Evolutionary conservation across 1,139 yeast genomes (phyloP), one percentile per base, ranked within the genome.

Genomic region (Wickerhamomyces sp.): DNA sequence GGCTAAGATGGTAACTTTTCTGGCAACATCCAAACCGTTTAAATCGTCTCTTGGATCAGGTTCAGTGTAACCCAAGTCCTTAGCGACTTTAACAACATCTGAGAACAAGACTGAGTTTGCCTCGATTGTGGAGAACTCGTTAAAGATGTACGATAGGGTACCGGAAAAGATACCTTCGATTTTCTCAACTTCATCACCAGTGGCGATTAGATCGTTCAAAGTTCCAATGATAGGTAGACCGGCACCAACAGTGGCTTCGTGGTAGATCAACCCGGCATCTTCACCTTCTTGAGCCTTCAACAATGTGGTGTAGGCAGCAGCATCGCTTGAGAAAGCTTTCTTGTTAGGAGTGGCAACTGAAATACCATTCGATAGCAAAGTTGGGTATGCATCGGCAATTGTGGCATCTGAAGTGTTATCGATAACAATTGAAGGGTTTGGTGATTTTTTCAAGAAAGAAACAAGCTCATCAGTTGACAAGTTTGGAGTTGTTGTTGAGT

Each of bases 1-100:
- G 30, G 96, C 95, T 46, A 91, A 74, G 46, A 91, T 91, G 20
- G 98, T 88, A 23, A 91, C 96, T 62, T 91, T 91, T 71, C 98
- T 82, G 27, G 99, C 99, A 41, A 91, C 96, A 55, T 91, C 98
- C 59, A 91, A 72, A 40, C 99, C 99, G 59, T 91, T 91, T 61
- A 91, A 75, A 58, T 91, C 99, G 59, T 91, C 99, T 65, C 99
- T 80, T 59, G 98, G 98, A 61, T 91, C 99, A 33, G 99, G 98
- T 64, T 93, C 99, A 29, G 97, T 91, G 73, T 87, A 91, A 31
- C 99, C 99, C 49, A 87, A 72, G 30, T 78, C 66, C 64, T 89
- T 89, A 31, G 99, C 98, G 35, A 78, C 78, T 46, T 72, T 69
- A 38, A 91, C 98, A 33, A 93, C 81, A 38, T 89, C 95, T 21